Evolutionary conservation across 192 early-diverging fungal species (phyloP).

Genomic region (Coemansia sp.): DNA sequence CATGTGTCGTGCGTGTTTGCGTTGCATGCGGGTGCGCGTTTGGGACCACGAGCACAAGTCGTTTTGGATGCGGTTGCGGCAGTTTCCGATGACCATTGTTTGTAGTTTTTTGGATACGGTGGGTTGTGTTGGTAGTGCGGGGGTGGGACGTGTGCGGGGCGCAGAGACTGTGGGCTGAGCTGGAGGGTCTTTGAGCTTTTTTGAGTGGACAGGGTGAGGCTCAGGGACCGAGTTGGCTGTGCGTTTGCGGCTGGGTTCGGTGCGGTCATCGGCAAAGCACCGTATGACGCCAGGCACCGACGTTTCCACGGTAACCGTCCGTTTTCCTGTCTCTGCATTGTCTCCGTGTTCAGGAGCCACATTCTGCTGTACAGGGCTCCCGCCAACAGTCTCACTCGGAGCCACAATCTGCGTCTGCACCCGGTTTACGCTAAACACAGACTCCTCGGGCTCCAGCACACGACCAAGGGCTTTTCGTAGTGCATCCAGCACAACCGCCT

Average conservation of each 20-base stretch:
- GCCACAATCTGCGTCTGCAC: conserved; percentile 17
- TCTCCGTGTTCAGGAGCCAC: background rate
- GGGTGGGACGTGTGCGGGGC: too few species aligned
- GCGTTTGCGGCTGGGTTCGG: conserved; percentile 3
- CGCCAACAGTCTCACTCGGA: background rate
- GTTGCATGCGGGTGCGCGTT: conserved; percentile 2
- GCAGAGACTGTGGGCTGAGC: background rate
- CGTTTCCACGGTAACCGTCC: background rate
- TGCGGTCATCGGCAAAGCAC: conserved; percentile 7
- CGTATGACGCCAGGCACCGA: conserved; percentile 28
- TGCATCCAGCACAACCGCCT: conserved; percentile 35
- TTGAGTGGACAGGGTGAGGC: background rate
- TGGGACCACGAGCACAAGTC: background rate
- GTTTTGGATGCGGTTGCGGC: conserved; percentile 37
- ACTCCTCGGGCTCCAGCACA: conserved; percentile 24
- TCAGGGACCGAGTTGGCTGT: background rate
- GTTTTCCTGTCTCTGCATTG: background rate
- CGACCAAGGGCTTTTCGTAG: conserved; percentile 13
- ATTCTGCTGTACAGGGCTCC: background rate
- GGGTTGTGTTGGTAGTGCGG: background rate
- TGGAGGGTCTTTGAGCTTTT: background rate
- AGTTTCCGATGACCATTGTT: conserved; percentile 24
- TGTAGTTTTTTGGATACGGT: conserved; percentile 16
- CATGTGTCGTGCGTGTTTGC: conserved; percentile 11
- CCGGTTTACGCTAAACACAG: conserved; percentile 17